These are phyloP conservation scores for Kwoniella europaea DNA, from an alignment of 768 basidiomycete species.

Conservation along the genomic window DNA sequence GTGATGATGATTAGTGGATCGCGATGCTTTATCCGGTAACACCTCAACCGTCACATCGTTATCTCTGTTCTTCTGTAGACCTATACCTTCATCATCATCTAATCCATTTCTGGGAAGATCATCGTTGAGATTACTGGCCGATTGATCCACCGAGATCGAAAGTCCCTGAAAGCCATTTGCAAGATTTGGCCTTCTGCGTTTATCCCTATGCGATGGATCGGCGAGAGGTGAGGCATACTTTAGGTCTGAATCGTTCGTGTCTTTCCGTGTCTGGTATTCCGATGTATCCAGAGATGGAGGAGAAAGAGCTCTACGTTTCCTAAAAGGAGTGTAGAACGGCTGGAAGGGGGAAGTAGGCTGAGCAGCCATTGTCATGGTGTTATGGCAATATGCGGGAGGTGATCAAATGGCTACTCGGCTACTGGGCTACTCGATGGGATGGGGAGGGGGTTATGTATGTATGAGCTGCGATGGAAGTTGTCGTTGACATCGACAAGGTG, in stretches of 20 bases:
- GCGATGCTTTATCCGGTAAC: background rate
- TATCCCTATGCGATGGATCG: constrained; percentile 25
- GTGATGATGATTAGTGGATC: constrained; percentile 4
- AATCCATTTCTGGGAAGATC: background rate
- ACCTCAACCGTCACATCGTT: constrained; percentile 24
- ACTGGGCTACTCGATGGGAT: too few relatives aligned
- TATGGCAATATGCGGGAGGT: background rate
- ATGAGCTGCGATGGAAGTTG: background rate
- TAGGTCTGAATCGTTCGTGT: too few relatives aligned
- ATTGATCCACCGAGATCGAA: constrained; percentile 25
- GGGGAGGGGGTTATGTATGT: background rate
- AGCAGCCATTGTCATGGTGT: constrained; percentile 29
- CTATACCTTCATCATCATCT: constrained; percentile 24
- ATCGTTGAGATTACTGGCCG: background rate
- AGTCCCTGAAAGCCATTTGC: constrained; percentile 43
- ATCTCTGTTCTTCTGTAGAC: background rate
- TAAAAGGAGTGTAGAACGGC: constrained; percentile 7
- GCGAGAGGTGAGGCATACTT: background rate
- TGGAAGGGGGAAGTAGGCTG: constrained; percentile 10
- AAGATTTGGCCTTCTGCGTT: constrained; percentile 44
- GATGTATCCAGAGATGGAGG: background rate
- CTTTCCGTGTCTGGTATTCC: too few relatives aligned
- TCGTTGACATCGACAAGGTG: too few relatives aligned
- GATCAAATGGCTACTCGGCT: too few relatives aligned
- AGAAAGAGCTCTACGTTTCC: constrained; percentile 18